Base-by-base conservation (phyloP, 768 basidiomycete genomes). In the Boletus tomentosulus region DNA sequence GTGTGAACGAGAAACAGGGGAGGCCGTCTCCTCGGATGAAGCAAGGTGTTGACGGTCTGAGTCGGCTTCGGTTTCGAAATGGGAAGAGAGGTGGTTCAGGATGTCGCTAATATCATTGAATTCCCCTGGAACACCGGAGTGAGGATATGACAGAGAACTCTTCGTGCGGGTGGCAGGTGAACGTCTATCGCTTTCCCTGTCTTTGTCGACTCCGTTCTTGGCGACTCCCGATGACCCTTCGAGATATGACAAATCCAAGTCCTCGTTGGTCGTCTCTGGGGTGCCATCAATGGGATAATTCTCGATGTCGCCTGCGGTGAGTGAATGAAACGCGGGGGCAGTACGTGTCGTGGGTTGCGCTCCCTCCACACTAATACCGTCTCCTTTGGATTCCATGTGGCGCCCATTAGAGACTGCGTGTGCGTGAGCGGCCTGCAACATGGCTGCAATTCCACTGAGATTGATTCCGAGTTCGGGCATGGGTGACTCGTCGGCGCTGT, bases 101-200 rank as follows among this genome's bases (percentile, higher is more conserved):
- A 90, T 89, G 62, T 90, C 89, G 64, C 78, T 83, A 55, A 91
- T 82, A 62, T 90, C 87, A 42, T 80, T 76, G 66, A 85, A 87
- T 62, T 82, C 85, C 28, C 76, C 76, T 16, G 78, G 75, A 38
- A 80, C 78, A 45, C 77, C 68, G 24, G 81, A 74, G 30, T 82
- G 74, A 47, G 73, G 75, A 61, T 70, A 65, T 27, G 74, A 64
- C 49, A 78, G 69, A 45, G 75, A 66, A 56, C 62, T 59, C 49
- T 62, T 54, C 51, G 70, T 61, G 47, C 63, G 62, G 22, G 53
- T 59, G 33, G 42, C 57, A n/a, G 63, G 67, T 41, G 74, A 70
- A 33, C 61, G 66, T 24, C 68, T 66, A 25, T 81, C 79, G 46
- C 63, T 68, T 53, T 79, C 79, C 51, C 71, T 75, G 42, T 68